phyloP scores from a whole-genome alignment of 305 asterid genomes.

The Fraxinus albicans region DNA sequence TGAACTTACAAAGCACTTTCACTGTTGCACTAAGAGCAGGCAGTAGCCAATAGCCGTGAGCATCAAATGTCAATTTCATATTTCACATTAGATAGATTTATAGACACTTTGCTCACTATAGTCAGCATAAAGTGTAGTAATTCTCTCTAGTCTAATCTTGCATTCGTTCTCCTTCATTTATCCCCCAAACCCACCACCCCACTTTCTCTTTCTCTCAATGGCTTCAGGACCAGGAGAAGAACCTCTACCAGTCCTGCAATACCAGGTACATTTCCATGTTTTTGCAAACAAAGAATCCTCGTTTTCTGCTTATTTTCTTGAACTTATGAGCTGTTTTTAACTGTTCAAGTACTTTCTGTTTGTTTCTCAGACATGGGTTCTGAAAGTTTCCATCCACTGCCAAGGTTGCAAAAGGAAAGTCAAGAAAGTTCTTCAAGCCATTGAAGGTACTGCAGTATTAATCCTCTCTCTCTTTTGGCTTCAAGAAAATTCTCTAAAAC shows the following conservation, averaged over 20 bases:
- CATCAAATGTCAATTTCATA: neutral
- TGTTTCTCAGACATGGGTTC: slow-evolving; percentile 60
- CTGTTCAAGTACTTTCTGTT: neutral
- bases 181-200: neutral
- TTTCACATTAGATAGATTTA: neutral
- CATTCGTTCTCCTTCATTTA: slow-evolving; percentile 24
- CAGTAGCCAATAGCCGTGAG: neutral
- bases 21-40: neutral
- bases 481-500: neutral
- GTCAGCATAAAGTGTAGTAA: neutral
- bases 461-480: neutral
- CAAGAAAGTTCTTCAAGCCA: slow-evolving; percentile 67
- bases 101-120: neutral
- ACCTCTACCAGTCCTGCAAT: slow-evolving; percentile 43
- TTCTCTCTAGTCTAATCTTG: slow-evolving; percentile 12
- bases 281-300: neutral
- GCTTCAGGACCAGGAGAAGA: slow-evolving; percentile 47
- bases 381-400: slow-evolving; percentile 86
- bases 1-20: neutral
- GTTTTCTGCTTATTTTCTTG: neutral
- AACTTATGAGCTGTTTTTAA: neutral
- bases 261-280: slow-evolving; percentile 43
- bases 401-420: slow-evolving; percentile 83
- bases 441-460: slow-evolving; percentile 51
- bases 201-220: slow-evolving; percentile 31